Evolutionary conservation across 78 protist species (phyloP), one percentile per base, ranked within the genome.

Genomic region (Polysphondylium violaceum): DNA sequence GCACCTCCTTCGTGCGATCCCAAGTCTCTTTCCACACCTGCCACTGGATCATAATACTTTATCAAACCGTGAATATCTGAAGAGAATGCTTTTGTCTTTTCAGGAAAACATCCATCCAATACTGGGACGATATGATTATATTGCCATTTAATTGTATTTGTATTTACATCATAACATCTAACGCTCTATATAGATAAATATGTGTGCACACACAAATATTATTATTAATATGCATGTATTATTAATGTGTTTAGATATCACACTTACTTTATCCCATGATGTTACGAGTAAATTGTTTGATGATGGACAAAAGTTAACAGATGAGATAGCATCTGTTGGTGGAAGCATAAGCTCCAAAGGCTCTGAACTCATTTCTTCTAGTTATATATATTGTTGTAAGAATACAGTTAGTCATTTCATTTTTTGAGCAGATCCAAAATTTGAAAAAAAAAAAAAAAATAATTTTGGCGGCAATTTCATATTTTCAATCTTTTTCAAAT

Each of bases 181-280:
- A 72, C 88, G 14, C 89, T 68, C 86, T 74, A 67, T 8, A 27
- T 7, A 25, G 23, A 14, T 25, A 75, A 19, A 41, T 6, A 59
- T 61, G 21, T 43, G n/a, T n/a, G n/a, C n/a, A n/a, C n/a, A n/a
- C n/a, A n/a, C n/a, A 36, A 75, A 69, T 19, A 43, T 1, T 2
- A 73, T 47, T 1, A 44, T 4, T 40, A 25, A 3, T 51, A 59
- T 25, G 6, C 40, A 33, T 33, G 14, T 21, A 27, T 44, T 12
- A 58, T 81, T 14, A 40, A 25, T 7, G 19, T 63, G 36, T 25
- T 27, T 25, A 16, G 3, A 40, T n/a, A 31, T 41, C 36, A 35
- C 17, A 61, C 87, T 44, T 65, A 89, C 94, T 40, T 41, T 59
- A 72, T 90, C 94, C 94, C 94, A 90, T 29, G 89, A 78, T 8